Evolutionary conservation across 257 asterid genomes (phyloP).

Genomic region (Petunia axillaris): DNA sequence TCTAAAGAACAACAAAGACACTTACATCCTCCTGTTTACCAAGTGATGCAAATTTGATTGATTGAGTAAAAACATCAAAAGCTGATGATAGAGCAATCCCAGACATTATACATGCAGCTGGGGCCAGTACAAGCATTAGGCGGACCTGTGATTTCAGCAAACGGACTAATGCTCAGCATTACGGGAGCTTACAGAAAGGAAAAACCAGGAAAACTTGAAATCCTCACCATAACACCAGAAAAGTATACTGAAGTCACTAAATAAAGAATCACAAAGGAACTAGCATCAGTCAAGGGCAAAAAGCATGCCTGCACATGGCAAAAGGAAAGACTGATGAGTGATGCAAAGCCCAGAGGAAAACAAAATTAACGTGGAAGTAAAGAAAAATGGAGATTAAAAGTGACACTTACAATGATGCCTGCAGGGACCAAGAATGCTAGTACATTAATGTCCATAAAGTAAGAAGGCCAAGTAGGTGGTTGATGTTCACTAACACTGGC

Average conservation of each 20-base stretch:
- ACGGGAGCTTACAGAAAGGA: not conserved
- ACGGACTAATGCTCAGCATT: slow-evolving; percentile 12
- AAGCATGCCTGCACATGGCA: slow-evolving; percentile 85
- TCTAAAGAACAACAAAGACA: slow-evolving; percentile 7
- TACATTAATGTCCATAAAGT: slow-evolving; percentile 96
- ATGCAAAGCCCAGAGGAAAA: slow-evolving; percentile 20
- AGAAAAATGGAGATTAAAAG: slow-evolving; percentile 4
- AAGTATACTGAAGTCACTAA: slow-evolving; percentile 95
- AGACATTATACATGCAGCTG: slow-evolving; percentile 99
- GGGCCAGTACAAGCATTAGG: slow-evolving; percentile 98
- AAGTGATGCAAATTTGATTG: slow-evolving; percentile 71
- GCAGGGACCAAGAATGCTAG: slow-evolving; percentile 99
- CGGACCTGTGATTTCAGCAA: slow-evolving; percentile 72
- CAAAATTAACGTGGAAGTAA: slow-evolving; percentile 16
- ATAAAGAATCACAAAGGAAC: slow-evolving; percentile 92
- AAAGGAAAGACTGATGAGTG: slow-evolving; percentile 24
- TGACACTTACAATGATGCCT: slow-evolving; percentile 86
- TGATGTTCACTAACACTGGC: slow-evolving; percentile 99
- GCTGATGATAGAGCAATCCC: slow-evolving; percentile 99
- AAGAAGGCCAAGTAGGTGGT: slow-evolving; percentile 99
- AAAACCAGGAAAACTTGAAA: slow-evolving; percentile 18
- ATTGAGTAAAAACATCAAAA: slow-evolving; percentile 81
- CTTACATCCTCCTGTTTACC: slow-evolving; percentile 60
- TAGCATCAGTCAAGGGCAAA: slow-evolving; percentile 94
- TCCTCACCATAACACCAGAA: slow-evolving; percentile 96